A percentile compares a stretch with the other conserved stretches of the same genome.
These are phyloP conservation scores for Ophiosphaerella herpotricha DNA, from an alignment of 2,329 filamentous ascomycete genomes.

Conservation along the genomic window DNA sequence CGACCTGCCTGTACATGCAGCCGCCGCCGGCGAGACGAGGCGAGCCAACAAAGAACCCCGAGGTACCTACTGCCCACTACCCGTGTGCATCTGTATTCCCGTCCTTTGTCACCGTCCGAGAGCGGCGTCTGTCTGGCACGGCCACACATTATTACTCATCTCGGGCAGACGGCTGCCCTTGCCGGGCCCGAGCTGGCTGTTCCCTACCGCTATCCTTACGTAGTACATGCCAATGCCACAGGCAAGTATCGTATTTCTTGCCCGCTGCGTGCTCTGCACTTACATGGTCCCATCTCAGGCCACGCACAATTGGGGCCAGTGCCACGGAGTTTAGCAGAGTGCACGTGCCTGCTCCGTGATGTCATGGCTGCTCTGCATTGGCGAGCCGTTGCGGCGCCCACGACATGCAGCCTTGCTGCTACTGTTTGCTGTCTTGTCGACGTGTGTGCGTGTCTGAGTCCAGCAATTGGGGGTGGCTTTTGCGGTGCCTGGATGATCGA, in stretches of 20 bases:
- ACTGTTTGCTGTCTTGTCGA: background rate
- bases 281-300: slow-evolving; percentile 7
- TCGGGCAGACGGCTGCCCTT: slow-evolving; percentile 1
- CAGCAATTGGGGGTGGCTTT: slow-evolving; percentile 4
- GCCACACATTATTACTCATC: slow-evolving; percentile 18
- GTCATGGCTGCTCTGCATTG: slow-evolving; percentile 13
- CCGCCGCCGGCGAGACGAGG: slow-evolving; percentile 18
- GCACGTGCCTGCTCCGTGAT: slow-evolving; percentile 20
- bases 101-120: slow-evolving; percentile 6
- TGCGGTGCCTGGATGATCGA: slow-evolving; percentile 28
- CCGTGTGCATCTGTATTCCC: too few species aligned
- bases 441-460: background rate
- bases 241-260: background rate
- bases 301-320: slow-evolving; percentile 7
- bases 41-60: slow-evolving; percentile 18
- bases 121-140: slow-evolving; percentile 24
- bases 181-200: background rate
- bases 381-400: slow-evolving; percentile 8
- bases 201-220: too few species aligned
- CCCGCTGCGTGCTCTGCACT: slow-evolving; percentile 6
- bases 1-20: background rate
- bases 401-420: background rate
- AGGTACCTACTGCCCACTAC: slow-evolving; percentile 8
- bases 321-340: background rate
- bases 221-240: too few species aligned